Evolutionary conservation across 2,329 filamentous ascomycete species (phyloP), one percentile per base, ranked within the genome.

Genomic region (Phyllosticta citrichinensis): DNA sequence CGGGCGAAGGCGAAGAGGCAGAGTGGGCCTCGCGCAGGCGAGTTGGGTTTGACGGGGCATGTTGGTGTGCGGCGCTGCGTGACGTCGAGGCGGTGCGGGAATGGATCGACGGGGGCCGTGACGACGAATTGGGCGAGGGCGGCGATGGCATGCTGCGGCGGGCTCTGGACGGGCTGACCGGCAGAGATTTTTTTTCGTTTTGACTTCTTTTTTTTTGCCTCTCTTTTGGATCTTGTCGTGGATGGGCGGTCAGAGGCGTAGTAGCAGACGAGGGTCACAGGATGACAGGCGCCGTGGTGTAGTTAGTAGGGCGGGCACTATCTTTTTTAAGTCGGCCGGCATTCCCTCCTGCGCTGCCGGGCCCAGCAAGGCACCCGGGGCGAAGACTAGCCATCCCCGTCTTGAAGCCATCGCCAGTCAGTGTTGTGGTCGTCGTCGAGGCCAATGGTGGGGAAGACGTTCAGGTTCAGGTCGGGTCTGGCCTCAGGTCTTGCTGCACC

Each of bases 1-100:
- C 75, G 27, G 76, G 76, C 54, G 66, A 65, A 56, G 72, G 70
- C 27, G 71, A 40, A 40, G 10, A 74, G 58, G 77, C 76, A 57
- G 73, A 73, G 64, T 77, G 70, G 12, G 74, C 70, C 56, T 76
- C 69, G n/a, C 77, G 68, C 56, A 79, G 69, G 63, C 72, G 69
- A 68, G 71, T 75, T 40, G 74, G 73, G 2, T 67, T 73, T 8
- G 64, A 56, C 10, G 74, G 73, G 1, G 69, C 68, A 65, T 75
- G 72, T n/a, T 69, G 66, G 57, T 68, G 55, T 63, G 60, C 62
- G 68, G 52, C 66, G 33, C 33, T 40, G 63, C 53, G 66, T 64
- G 65, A 69, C 71, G 55, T 66, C n/a, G 71, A 72, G 30, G 71
- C 68, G 58, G 66, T 70, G 63, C 71, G 67, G 59, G 67, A 65